Conservation (phyloP, 2,329 filamentous ascomycete genomes). For the Apiospora marii region DNA sequence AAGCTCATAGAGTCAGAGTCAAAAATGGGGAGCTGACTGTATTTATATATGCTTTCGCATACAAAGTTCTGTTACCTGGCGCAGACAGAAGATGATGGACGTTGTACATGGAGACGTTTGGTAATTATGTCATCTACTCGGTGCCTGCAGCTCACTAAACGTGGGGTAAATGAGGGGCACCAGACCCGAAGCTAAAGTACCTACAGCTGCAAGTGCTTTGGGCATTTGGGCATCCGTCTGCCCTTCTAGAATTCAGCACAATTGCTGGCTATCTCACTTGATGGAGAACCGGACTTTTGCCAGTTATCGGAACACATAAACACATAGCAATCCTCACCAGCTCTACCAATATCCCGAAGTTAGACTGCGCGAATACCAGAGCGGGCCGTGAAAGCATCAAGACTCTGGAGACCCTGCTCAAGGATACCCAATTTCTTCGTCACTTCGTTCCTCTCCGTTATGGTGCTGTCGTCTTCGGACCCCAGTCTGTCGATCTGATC, state of each 20-base stretch:
- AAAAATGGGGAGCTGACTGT: background rate
- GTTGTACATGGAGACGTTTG: background rate
- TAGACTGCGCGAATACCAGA: conserved; percentile 28
- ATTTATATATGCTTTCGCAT: background rate
- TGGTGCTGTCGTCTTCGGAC: conserved; percentile 36
- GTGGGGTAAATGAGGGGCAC: conserved; percentile 1
- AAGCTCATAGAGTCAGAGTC: background rate
- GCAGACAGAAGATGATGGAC: background rate
- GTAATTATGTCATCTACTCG: background rate
- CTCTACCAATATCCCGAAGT: background rate
- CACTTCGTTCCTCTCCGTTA: conserved; percentile 33
- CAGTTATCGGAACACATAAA: no score
- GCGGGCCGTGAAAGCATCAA: conserved; percentile 38
- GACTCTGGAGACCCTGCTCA: conserved; percentile 35
- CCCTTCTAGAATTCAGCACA: no score
- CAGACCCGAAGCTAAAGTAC: background rate
- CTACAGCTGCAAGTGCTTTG: no score
- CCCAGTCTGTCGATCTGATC: conserved; percentile 35
- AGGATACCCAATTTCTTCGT: conserved; percentile 35
- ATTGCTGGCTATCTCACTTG: no score
- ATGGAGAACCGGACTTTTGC: no score
- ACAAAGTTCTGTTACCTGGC: background rate
- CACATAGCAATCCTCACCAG: no score
- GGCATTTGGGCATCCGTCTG: background rate
- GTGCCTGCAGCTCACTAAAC: background rate